phyloP scores from a whole-genome alignment of 2,329 filamentous ascomycete species.

The Fusarium lateritium region DNA sequence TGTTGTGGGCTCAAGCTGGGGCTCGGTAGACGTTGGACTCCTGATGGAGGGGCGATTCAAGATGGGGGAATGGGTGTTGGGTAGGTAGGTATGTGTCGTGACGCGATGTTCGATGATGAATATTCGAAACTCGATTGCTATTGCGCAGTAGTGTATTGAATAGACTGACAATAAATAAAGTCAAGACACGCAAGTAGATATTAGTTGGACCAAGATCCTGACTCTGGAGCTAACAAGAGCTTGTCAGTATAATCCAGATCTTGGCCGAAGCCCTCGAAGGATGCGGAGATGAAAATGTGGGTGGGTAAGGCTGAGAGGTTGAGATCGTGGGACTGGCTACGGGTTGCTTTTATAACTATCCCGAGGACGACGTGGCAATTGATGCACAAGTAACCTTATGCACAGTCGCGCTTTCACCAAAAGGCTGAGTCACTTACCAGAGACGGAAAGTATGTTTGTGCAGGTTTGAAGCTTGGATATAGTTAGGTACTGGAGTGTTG shows the following conservation, averaged over 20 bases:
- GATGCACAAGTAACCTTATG: too few relatives aligned
- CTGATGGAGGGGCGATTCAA: conserved; percentile 2
- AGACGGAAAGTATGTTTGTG: background rate
- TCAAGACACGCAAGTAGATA: background rate
- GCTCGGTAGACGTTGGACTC: conserved; percentile 5
- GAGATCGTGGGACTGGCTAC: conserved; percentile 9
- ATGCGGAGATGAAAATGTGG: conserved; percentile 38
- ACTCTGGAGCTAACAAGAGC: background rate
- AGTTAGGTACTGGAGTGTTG: too few relatives aligned
- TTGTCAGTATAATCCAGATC: conserved; percentile 29
- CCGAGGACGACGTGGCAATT: background rate
- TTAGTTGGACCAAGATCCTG: conserved; percentile 2
- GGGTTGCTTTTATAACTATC: conserved; percentile 8
- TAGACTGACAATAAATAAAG: background rate
- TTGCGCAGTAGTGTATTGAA: background rate
- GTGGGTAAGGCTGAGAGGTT: conserved; percentile 40
- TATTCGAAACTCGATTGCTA: background rate
- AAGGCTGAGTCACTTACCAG: background rate
- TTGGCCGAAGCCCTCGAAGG: conserved; percentile 20
- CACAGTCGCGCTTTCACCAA: background rate
- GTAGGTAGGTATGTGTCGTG: background rate
- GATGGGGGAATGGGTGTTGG: background rate
- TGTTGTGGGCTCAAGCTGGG: background rate
- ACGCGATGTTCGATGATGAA: background rate
- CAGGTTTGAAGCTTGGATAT: background rate